Evolutionary conservation across 352 stramenopile species (phyloP), one percentile per base, ranked within the genome.

Genomic region (Phytophthora pini): DNA sequence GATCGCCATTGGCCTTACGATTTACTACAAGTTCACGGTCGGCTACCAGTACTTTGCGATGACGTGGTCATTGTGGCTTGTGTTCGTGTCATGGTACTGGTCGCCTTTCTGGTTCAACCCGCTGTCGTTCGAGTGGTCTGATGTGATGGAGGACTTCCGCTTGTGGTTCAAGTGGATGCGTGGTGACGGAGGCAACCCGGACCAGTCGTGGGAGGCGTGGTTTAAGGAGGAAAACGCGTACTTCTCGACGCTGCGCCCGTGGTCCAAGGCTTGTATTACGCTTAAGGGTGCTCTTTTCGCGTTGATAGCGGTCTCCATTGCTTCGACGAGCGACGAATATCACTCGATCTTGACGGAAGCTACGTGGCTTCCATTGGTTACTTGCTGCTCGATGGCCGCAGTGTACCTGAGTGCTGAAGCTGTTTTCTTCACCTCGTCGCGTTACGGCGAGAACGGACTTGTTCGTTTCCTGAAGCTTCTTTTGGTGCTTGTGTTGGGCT

Each of bases 101-200:
- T 98, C 95, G 48, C 97, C 97, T 27, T 99, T 99, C 82, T 99
- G 97, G 97, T 99, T 99, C 79, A 99, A 99, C 68, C 97, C 97
- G 50, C 79, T 99, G 11, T 97, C 94, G 40, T 99, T 99, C 61
- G 96, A 99, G 61, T 99, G 95, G 95, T 93, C 93, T 53, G 90
- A 98, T 48, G 94, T 98, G 11, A 72, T 87, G 38, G 79, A 93
- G 34, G 96, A 99, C 69, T 97, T 88, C 41, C 65, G 74, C 10
- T 75, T 84, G 36, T 99, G 93, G 85, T 82, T 98, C n/a, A 82
- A 88, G 44, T 99, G 95, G 95, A 98, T 98, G 88, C 84, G 77
- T 40, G 93, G 93, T n/a, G 90, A 85, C 12, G 89, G 93, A 51
- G 97, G 97, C 56, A 97, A 96, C 56, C 77, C 93, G 22, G 74